A percentile compares a stretch with the other conserved stretches of the same genome.
phyloP scores from a whole-genome alignment of 768 basidiomycete genomes.

The Ramaria sp. region DNA sequence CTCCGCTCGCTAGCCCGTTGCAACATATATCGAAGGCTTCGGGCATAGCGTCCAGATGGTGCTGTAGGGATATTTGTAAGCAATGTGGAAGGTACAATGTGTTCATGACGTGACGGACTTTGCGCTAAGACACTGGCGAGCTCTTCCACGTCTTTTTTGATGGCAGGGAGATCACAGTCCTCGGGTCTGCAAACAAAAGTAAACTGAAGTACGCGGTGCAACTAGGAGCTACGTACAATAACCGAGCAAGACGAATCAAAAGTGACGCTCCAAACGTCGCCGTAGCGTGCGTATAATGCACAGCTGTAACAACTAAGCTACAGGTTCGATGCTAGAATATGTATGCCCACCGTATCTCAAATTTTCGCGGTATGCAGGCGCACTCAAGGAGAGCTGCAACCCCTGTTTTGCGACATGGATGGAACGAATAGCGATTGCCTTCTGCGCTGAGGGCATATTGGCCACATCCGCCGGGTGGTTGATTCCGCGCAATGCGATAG shows the following conservation, averaged over 20 bases:
- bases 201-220: not conserved
- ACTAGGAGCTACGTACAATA: constrained; percentile 52
- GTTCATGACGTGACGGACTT: constrained; percentile 42
- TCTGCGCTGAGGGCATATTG: constrained; percentile 70
- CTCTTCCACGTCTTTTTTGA: constrained; percentile 68
- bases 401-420: constrained; percentile 74
- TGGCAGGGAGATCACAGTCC: constrained; percentile 67
- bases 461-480: constrained; percentile 79
- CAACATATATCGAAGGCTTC: constrained; percentile 83
- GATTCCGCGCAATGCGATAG: constrained; percentile 73
- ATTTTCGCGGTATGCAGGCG: constrained; percentile 77
- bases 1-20: constrained; percentile 35
- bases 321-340: not conserved
- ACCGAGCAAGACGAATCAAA: constrained; percentile 70
- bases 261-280: constrained; percentile 92
- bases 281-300: constrained; percentile 86
- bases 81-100: not conserved
- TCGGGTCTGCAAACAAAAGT: constrained; percentile 46
- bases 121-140: constrained; percentile 67
- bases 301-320: constrained; percentile 35
- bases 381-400: constrained; percentile 77
- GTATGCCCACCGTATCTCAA: constrained; percentile 74
- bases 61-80: constrained; percentile 33
- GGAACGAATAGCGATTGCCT: constrained; percentile 70
- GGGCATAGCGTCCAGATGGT: constrained; percentile 86